Evolutionary conservation across 2,329 filamentous ascomycete genomes (phyloP), one percentile per base, ranked within the genome.

Genomic region (Lecanosticta acicola): DNA sequence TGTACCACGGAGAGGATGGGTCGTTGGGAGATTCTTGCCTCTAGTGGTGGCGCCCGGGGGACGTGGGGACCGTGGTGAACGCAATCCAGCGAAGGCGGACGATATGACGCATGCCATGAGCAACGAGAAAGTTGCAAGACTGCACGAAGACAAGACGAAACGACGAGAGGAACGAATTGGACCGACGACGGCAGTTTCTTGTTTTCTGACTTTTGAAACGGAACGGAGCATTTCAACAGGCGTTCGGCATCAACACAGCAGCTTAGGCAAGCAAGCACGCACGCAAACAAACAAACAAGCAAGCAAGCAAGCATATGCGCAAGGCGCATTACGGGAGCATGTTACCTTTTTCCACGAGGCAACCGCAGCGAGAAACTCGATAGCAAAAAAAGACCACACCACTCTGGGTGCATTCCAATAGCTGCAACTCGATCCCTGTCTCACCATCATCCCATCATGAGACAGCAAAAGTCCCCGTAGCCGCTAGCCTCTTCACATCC

Each of bases 401-500:
- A n/a, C n/a, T 29, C 24, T 5, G 24, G 11, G 24, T 29, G 24
- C 7, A 50, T 38, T 37, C 13, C 33, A 39, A 38, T 33, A 24
- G 17, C 16, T 29, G 11, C 24, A 29, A 29, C 11, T 29, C 7
- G 11, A n/a, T n/a, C n/a, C n/a, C n/a, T n/a, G n/a, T n/a, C n/a
- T n/a, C n/a, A n/a, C n/a, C 24, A 29, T 29, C 24, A 29, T 29
- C 5, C 5, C 24, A 44, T 45, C 37, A 51, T 20, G 20, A 26
- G 21, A n/a, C 35, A 26, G 41, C 11, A 29, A 5, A 5, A 29
- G 24, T 11, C 24, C 11, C 24, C 24, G 43, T 43, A 32, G 37
- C 21, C 9, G 49, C 49, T n/a, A 56, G 45, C 34, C 50, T 43
- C 38, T 43, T 29, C 53, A 97, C 80, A 67, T 87, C 83, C 58